A percentile compares a stretch with the other conserved stretches of the same genome.
These are phyloP conservation scores for Corniculantispora saksenae DNA, from an alignment of 2,329 filamentous ascomycete genomes.

Conservation along the genomic window DNA sequence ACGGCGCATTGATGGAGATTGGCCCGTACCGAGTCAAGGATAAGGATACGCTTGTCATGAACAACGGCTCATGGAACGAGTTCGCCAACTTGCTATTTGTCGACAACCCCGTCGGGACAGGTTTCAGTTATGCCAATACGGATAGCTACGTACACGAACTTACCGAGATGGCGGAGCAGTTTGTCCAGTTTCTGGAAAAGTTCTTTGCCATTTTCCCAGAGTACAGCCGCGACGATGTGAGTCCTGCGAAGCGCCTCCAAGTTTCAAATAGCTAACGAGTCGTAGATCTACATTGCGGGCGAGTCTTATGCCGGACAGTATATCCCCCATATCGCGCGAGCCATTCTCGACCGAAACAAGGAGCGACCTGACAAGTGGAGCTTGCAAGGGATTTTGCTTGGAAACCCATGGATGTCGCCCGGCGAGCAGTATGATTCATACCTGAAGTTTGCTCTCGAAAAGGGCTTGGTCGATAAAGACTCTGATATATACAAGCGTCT, in stretches of 20 bases:
- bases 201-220: conserved; percentile 91
- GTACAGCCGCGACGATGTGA: conserved; percentile 86
- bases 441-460: conserved; percentile 76
- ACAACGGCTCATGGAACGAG: conserved; percentile 97
- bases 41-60: conserved; percentile 69
- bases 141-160: conserved; percentile 85
- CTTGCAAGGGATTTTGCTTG: conserved; percentile 83
- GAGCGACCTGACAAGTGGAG: conserved; percentile 64
- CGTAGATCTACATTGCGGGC: conserved; percentile 86
- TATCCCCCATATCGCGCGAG: conserved; percentile 94
- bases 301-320: conserved; percentile 97
- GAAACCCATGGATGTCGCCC: conserved; percentile 96
- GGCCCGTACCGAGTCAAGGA: conserved; percentile 87
- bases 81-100: conserved; percentile 97
- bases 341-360: conserved; percentile 86
- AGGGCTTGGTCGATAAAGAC: conserved; percentile 68
- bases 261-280: conserved; percentile 24
- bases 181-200: conserved; percentile 85
- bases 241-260: conserved; percentile 35
- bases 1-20: conserved; percentile 93
- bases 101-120: conserved; percentile 94
- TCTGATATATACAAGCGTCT: conserved; percentile 65
- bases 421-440: conserved; percentile 88
- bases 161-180: conserved; percentile 84
- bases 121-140: conserved; percentile 92